Evolutionary conservation across 768 basidiomycete genomes (phyloP).

Genomic region (Leccinum sublutescens): DNA sequence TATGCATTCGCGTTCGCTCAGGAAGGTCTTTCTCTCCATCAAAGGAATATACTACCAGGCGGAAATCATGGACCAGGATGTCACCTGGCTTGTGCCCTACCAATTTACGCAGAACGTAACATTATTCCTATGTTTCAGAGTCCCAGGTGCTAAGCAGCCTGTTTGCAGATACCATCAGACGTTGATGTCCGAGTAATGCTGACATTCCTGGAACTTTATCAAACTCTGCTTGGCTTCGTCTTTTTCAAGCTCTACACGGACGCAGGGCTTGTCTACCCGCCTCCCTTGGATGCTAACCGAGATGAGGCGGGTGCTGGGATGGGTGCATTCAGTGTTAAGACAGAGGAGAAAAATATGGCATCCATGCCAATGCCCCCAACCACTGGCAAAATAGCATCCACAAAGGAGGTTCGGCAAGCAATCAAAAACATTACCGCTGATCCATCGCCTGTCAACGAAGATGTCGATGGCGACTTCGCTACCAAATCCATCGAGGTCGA

Average conservation of each 20-base stretch:
- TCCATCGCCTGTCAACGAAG: slow-evolving; percentile 28
- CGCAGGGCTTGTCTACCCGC: slow-evolving; percentile 90
- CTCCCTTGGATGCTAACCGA: slow-evolving; percentile 77
- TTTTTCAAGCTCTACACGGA: slow-evolving; percentile 99
- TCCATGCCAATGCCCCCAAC: slow-evolving; percentile 19
- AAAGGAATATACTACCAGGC: slow-evolving; percentile 99
- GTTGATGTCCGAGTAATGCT: slow-evolving; percentile 98
- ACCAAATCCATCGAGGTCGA: slow-evolving; percentile 35
- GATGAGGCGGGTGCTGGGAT: slow-evolving; percentile 87
- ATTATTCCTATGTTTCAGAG: slow-evolving; percentile 7
- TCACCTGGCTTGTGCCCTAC: slow-evolving; percentile 97
- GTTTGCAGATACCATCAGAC: slow-evolving; percentile 78
- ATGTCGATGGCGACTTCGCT: slow-evolving; percentile 38
- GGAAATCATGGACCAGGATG: slow-evolving; percentile 86
- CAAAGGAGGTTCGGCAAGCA: slow-evolving; percentile 51
- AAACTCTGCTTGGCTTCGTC: slow-evolving; percentile 92
- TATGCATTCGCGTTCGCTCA: slow-evolving; percentile 80
- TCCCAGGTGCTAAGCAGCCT: slow-evolving; percentile 8
- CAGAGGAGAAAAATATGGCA: slow-evolving; percentile 30
- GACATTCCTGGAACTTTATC: slow-evolving; percentile 97
- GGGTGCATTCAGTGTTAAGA: slow-evolving; percentile 79
- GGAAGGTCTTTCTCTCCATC: slow-evolving; percentile 93
- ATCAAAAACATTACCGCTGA: slow-evolving; percentile 44
- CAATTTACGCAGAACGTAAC: slow-evolving; percentile 93
- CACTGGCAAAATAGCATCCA: slow-evolving; percentile 42